A percentile compares a stretch with the other conserved stretches of the same genome.
Evolutionary conservation across 2,329 filamentous ascomycete species (phyloP).

Genomic region (Curvularia hawaiiensis): DNA sequence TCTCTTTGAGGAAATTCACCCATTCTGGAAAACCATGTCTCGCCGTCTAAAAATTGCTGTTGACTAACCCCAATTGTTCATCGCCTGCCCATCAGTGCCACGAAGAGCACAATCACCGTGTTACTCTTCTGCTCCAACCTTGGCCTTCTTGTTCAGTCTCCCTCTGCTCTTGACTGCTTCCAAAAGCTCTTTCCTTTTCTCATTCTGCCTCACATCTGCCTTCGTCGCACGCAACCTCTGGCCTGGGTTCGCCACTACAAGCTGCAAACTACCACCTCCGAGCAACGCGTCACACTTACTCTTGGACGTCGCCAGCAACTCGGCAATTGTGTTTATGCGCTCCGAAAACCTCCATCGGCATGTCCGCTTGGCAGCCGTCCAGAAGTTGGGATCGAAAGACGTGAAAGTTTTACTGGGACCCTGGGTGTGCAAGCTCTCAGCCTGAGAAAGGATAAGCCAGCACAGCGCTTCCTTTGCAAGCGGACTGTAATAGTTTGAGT

Average conservation of each 20-base stretch:
- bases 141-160: background rate
- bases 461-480: constrained; percentile 2
- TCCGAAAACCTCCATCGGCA: constrained; percentile 2
- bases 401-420: background rate
- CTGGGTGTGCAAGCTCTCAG: constrained; percentile 2
- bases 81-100: background rate
- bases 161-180: background rate
- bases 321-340: background rate
- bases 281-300: constrained; percentile 9
- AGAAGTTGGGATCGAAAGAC: background rate
- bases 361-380: background rate
- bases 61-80: background rate
- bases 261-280: constrained; percentile 1
- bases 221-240: background rate
- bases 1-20: background rate
- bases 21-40: background rate
- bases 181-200: background rate
- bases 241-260: constrained; percentile 3
- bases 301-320: constrained; percentile 7
- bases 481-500: constrained; percentile 1
- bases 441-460: constrained; percentile 6
- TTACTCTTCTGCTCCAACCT: background rate
- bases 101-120: background rate
- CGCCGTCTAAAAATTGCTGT: background rate
- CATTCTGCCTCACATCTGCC: background rate